Evolutionary conservation across 2,329 filamentous ascomycete genomes (phyloP).

Genomic region (Curvularia sp.): DNA sequence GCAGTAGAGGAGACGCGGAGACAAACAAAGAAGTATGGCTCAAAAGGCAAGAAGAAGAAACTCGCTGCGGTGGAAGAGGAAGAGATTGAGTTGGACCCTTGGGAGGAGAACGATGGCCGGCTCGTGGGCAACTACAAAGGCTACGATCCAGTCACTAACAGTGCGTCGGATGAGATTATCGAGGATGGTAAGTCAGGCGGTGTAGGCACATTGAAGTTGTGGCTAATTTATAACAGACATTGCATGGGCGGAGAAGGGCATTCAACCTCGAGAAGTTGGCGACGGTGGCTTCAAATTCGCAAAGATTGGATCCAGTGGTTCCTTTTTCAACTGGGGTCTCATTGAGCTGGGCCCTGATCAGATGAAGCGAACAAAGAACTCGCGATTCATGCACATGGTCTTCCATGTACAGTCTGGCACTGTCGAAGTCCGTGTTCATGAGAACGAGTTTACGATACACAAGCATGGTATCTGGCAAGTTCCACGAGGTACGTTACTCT

Average conservation of each 20-base stretch:
- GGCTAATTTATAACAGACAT: conserved; percentile 57
- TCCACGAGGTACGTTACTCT: conserved; percentile 76
- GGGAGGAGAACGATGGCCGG: conserved; percentile 71
- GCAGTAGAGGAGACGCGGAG: conserved; percentile 57
- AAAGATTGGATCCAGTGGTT: conserved; percentile 66
- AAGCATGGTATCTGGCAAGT: conserved; percentile 94
- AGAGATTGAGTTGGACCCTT: conserved; percentile 67
- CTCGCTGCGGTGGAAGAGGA: conserved; percentile 58
- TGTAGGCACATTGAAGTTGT: background rate
- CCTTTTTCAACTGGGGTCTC: conserved; percentile 88
- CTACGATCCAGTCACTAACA: conserved; percentile 67
- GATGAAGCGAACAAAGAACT: conserved; percentile 89
- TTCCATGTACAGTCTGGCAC: conserved; percentile 89
- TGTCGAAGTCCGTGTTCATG: conserved; percentile 78
- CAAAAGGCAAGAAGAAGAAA: conserved; percentile 38
- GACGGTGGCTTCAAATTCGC: conserved; percentile 82
- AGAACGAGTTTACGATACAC: conserved; percentile 79
- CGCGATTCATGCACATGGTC: conserved; percentile 93
- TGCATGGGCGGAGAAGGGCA: conserved; percentile 64
- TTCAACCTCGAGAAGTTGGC: conserved; percentile 64
- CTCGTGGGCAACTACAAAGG: conserved; percentile 68
- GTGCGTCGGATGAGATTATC: conserved; percentile 61
- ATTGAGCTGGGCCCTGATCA: conserved; percentile 85
- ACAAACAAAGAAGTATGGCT: conserved; percentile 40
- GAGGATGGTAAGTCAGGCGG: conserved; percentile 47